Percentiles rank a stretch among this genome's conserved stretches.
Conservation (phyloP, 345 rosid genomes). For the Melaleuca quinquenervia region DNA sequence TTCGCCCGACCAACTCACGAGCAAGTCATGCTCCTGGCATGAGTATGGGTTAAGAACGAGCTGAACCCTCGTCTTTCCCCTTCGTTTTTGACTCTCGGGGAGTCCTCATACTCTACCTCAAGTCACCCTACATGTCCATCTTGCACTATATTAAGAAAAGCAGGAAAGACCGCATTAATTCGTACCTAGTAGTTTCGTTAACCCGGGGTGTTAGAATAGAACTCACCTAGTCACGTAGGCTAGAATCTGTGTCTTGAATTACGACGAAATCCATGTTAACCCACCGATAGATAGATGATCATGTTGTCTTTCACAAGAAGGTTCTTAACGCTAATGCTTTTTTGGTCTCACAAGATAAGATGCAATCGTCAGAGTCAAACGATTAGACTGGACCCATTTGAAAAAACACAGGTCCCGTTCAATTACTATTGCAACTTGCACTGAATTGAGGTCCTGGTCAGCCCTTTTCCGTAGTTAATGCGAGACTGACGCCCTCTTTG, state of each 20-base stretch:
- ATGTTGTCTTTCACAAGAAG: neutral
- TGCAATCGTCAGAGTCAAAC: neutral
- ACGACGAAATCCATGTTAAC: neutral
- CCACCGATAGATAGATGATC: neutral
- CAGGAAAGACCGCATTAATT: neutral
- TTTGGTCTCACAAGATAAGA: neutral
- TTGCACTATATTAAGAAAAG: neutral
- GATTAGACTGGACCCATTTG: neutral
- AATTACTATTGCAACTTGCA: neutral
- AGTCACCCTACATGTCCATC: neutral
- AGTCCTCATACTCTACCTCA: neutral
- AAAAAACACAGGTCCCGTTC: no score
- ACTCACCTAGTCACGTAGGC: neutral
- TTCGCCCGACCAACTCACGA: neutral
- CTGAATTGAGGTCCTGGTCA: neutral
- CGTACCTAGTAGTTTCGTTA: rapidly evolving
- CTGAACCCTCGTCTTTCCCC: neutral
- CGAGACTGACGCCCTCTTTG: neutral
- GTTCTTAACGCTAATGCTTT: neutral
- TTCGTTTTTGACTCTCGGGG: neutral
- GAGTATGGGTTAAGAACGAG: neutral
- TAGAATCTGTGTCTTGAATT: no score
- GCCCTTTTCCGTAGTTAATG: neutral
- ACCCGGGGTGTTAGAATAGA: neutral
- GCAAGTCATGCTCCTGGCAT: neutral